Conservation (phyloP, 2,329 filamentous ascomycete species). For the Ophiocordyceps camponoti-floridani region DNA sequence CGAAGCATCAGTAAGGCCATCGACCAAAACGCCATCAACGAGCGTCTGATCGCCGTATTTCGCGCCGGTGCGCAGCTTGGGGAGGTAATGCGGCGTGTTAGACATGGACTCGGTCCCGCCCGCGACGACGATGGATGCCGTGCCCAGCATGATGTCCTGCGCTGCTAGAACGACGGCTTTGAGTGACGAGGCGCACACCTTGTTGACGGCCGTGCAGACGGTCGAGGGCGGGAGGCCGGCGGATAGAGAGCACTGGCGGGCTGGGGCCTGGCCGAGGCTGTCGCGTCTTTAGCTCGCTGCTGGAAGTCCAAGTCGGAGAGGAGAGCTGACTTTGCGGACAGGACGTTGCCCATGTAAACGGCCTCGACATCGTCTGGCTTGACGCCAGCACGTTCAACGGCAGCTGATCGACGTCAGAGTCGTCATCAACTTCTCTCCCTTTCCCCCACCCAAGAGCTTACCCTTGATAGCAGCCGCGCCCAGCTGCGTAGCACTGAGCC, state of each 20-base stretch:
- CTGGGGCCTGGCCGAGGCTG: slow-evolving; percentile 89
- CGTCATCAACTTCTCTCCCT: too few species aligned
- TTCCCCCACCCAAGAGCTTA: slow-evolving; percentile 16
- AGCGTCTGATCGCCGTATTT: slow-evolving; percentile 89
- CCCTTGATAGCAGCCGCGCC: slow-evolving; percentile 87
- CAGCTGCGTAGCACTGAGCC: slow-evolving; percentile 69
- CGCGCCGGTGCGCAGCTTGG: slow-evolving; percentile 65
- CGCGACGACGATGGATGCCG: slow-evolving; percentile 80
- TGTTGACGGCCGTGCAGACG: slow-evolving; percentile 90
- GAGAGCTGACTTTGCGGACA: slow-evolving; percentile 70
- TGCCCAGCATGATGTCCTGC: slow-evolving; percentile 95
- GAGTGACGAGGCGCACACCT: slow-evolving; percentile 89
- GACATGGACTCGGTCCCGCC: slow-evolving; percentile 98
- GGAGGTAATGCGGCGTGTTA: slow-evolving; percentile 90
- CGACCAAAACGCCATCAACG: slow-evolving; percentile 82
- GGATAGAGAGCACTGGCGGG: slow-evolving; percentile 79
- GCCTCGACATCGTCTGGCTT: slow-evolving; percentile 85
- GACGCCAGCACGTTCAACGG: slow-evolving; percentile 74
- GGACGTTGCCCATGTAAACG: slow-evolving; percentile 95
- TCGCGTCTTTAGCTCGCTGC: slow-evolving; percentile 14
- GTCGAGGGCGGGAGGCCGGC: slow-evolving; percentile 69
- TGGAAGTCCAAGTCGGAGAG: background rate
- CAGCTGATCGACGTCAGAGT: slow-evolving; percentile 26
- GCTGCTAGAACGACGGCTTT: slow-evolving; percentile 91
- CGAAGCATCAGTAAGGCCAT: slow-evolving; percentile 87